phyloP scores from a whole-genome alignment of 2,329 filamentous ascomycete genomes.

The Aspergillus sp. region DNA sequence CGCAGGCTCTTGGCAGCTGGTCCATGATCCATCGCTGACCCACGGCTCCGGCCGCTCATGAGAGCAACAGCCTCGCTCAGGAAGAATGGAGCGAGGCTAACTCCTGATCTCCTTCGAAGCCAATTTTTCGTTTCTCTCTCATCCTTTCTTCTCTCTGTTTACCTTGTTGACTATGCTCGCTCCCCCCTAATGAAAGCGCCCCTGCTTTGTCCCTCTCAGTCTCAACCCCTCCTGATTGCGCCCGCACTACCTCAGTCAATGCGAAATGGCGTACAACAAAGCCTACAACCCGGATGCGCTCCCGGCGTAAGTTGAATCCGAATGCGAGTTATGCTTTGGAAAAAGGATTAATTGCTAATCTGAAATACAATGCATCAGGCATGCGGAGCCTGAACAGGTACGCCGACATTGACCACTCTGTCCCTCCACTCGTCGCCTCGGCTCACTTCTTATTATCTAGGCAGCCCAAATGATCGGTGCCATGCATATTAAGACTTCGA shows the following conservation, averaged over 20 bases:
- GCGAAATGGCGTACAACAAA: constrained; percentile 87
- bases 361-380: constrained; percentile 50
- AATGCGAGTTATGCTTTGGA: neutral
- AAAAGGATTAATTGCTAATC: constrained; percentile 16
- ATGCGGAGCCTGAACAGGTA: constrained; percentile 76
- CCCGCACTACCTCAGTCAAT: constrained; percentile 33
- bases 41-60: constrained; percentile 19
- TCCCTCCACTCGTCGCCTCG: neutral
- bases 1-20: constrained; percentile 16
- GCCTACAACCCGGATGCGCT: constrained; percentile 93
- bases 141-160: neutral
- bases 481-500: constrained; percentile 36
- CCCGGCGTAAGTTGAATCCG: constrained; percentile 71
- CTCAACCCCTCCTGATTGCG: constrained; percentile 15
- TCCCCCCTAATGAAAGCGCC: constrained; percentile 7
- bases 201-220: constrained; percentile 5
- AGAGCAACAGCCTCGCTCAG: constrained; percentile 18
- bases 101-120: constrained; percentile 12
- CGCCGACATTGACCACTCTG: constrained; percentile 19
- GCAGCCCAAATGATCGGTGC: constrained; percentile 51
- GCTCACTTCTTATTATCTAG: constrained; percentile 30
- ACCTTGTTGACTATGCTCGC: constrained; percentile 6
- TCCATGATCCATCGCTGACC: constrained; percentile 21
- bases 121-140: constrained; percentile 3
- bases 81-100: constrained; percentile 19